Evolutionary conservation across 129 eudicot genomes (phyloP).

Genomic region (Calendula officinalis): DNA sequence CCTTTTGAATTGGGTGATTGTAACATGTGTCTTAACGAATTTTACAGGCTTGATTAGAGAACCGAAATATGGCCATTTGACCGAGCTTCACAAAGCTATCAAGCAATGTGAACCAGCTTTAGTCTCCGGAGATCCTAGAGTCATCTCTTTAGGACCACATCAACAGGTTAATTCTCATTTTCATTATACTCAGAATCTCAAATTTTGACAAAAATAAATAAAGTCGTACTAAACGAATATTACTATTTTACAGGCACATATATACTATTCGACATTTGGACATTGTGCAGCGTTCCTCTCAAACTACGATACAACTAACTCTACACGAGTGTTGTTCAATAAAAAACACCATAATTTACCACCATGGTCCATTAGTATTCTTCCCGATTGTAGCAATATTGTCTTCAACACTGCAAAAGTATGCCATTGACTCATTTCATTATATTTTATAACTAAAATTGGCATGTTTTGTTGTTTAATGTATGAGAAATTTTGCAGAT

Average conservation of each 20-base stretch:
- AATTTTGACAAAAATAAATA: not conserved
- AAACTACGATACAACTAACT: constrained; percentile 57
- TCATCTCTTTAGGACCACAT: constrained; percentile 61
- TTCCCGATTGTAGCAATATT: constrained; percentile 75
- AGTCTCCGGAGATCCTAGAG: constrained; percentile 62
- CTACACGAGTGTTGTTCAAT: constrained; percentile 66
- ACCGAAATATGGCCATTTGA: constrained; percentile 85
- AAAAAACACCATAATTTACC: constrained; percentile 71
- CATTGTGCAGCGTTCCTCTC: constrained; percentile 93
- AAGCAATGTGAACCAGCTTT: constrained; percentile 81
- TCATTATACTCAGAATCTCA: constrained; percentile 6
- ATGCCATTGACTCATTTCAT: constrained; percentile 11
- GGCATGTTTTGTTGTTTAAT: not conserved
- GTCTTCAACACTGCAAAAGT: constrained; percentile 94
- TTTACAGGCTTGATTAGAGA: constrained; percentile 75
- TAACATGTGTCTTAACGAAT: constrained; percentile 4
- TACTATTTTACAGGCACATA: constrained; percentile 63
- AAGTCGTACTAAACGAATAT: constrained; percentile 18
- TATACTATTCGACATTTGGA: constrained; percentile 65
- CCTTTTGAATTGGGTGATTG: not conserved
- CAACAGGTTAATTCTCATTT: constrained; percentile 76
- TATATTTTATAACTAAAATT: not conserved
- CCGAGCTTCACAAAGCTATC: constrained; percentile 78
- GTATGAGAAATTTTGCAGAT: constrained; percentile 43
- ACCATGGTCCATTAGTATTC: constrained; percentile 96